Conservation (phyloP, 2,329 filamentous ascomycete species). For the Coleophoma cylindrospora region DNA sequence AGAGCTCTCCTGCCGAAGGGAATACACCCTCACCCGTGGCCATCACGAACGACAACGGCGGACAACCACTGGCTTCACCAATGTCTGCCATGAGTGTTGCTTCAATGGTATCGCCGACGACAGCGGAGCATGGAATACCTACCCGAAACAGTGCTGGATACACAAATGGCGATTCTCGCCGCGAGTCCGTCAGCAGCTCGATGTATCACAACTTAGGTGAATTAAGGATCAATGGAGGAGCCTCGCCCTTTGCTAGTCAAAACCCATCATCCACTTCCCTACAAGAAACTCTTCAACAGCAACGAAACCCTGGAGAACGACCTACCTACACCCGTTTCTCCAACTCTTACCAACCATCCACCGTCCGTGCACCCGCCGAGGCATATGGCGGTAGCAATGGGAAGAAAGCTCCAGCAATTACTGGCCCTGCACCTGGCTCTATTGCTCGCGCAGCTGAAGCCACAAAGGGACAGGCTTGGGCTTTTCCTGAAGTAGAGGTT, state of each 20-base stretch:
- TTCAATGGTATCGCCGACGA: conserved; percentile 59
- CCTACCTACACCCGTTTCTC: conserved; percentile 52
- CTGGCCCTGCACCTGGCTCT: conserved; percentile 59
- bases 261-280: conserved; percentile 74
- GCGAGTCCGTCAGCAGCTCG: conserved; percentile 76
- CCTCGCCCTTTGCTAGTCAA: conserved; percentile 68
- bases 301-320: conserved; percentile 45
- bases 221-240: conserved; percentile 49
- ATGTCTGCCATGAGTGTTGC: conserved; percentile 59
- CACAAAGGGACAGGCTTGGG: conserved; percentile 80
- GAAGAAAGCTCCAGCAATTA: conserved; percentile 62
- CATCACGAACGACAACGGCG: conserved; percentile 27
- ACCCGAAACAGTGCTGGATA: conserved; percentile 9
- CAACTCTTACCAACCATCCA: conserved; percentile 55
- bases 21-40: conserved; percentile 58
- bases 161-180: conserved; percentile 43
- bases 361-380: conserved; percentile 46
- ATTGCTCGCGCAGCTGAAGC: conserved; percentile 71
- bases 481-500: conserved; percentile 71
- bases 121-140: conserved; percentile 25
- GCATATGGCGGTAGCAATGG: conserved; percentile 5
- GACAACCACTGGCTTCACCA: conserved; percentile 50
- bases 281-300: conserved; percentile 64
- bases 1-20: conserved; percentile 41
- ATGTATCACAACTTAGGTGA: conserved; percentile 69